Evolutionary conservation across 1,284 basidiomycete genomes (phyloP), one percentile per base, ranked within the genome.

Genomic region (Cryptococcus jaspeensis): DNA sequence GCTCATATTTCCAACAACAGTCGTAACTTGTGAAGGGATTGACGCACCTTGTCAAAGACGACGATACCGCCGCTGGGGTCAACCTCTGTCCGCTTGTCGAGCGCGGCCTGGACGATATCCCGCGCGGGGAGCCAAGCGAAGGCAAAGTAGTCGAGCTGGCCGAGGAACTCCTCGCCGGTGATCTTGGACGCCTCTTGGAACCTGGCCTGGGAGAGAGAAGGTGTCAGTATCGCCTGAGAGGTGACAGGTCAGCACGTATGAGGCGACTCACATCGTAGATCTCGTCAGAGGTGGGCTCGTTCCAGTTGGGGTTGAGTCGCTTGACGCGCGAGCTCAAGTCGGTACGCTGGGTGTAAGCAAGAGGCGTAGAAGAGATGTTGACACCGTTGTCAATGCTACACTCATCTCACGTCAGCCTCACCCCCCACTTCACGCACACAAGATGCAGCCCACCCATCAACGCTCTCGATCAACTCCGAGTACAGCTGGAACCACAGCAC

Each of bases 111-210:
- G 48, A 99, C 89, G 38, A 96, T 80, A 68, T 90, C 87, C 47
- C 93, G 82, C 5, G 92, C 96, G 38, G 95, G 94, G 41, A 98
- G 80, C 95, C 95, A 99, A 8, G 91, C 87, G 45, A 89, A 84
- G 54, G 85, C 84, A 67, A 92, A 90, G 78, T 92, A 93, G 70
- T 88, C 84, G 28, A 99, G 79, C 55, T 88, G 84, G 11, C 81
- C 82, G 32, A 91, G 76, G 74, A 99, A 97, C 77, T 99, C 96
- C 59, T 83, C 81, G 1, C 96, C 95, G 0, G 93, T 87, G 50
- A 98, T 78, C 40, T 79, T 77, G 5, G 91, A 95, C 2, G 95
- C 95, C 65, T 85, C 83, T 53, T 81, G 79, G 76, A 99, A 99
- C 64, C 79, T 84, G 13, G 80, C 78, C 90, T 93, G 12, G 37